These are phyloP conservation scores for Dendrocalamus sinicus DNA, from an alignment of 176 grass and related monocot species.

Conservation along the genomic window DNA sequence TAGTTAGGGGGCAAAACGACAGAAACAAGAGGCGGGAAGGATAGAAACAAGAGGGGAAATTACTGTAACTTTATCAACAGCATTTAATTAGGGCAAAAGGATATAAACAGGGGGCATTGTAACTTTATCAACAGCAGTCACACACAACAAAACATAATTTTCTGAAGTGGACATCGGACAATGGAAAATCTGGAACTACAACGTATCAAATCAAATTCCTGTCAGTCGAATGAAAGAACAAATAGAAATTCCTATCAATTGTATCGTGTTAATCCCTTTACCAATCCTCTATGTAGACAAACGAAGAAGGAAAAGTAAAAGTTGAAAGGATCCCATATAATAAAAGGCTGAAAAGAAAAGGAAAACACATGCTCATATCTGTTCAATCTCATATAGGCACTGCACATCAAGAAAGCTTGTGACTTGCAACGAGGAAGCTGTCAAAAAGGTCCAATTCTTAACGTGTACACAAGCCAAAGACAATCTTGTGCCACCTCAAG, in stretches of 20 bases:
- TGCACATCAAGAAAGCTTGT: conserved; percentile 20
- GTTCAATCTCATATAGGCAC: background rate
- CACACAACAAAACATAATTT: background rate
- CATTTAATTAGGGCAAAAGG: background rate
- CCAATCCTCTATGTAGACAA: conserved; percentile 36
- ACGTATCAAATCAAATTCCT: conserved; percentile 22
- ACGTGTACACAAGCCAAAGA: conserved; percentile 2
- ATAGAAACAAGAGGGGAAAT: background rate
- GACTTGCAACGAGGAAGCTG: background rate
- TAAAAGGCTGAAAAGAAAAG: background rate
- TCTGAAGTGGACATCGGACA: background rate
- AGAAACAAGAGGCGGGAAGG: too few species aligned
- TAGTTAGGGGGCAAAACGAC: background rate
- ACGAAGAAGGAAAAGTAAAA: conserved; percentile 1
- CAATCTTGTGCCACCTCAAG: conserved; percentile 36
- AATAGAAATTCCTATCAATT: conserved; percentile 29
- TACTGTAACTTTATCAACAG: background rate
- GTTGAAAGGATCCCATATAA: background rate
- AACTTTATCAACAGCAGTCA: conserved; percentile 9
- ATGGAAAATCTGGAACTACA: conserved; percentile 6
- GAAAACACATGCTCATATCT: conserved; percentile 28
- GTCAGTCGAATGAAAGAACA: conserved; percentile 15
- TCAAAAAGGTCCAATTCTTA: conserved; percentile 25
- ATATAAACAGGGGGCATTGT: background rate
- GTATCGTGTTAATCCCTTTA: conserved; percentile 35